A percentile compares a stretch with the other conserved stretches of the same genome.
phyloP scores from a whole-genome alignment of 129 eudicot species.

The Helichrysum umbraculigerum region DNA sequence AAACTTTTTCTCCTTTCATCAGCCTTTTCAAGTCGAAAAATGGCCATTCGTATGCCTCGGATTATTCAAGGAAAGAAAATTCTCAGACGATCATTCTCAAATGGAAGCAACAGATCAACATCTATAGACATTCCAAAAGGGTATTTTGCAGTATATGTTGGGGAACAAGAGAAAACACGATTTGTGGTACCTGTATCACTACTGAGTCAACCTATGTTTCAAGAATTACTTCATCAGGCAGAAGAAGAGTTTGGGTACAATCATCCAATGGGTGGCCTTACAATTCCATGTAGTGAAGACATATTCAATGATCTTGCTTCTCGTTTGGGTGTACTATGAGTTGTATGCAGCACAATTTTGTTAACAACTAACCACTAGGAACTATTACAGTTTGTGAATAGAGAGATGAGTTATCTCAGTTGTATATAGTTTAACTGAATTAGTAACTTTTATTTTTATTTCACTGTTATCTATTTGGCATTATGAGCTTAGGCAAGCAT shows the following conservation, averaged over 20 bases:
- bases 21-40: neutral
- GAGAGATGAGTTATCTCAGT: too few relatives aligned
- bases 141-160: conserved; percentile 32
- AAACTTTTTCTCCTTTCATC: neutral
- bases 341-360: neutral
- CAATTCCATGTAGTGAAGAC: neutral
- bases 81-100: neutral
- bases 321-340: neutral
- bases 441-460: too few relatives aligned
- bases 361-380: neutral
- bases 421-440: too few relatives aligned
- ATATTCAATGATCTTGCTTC: neutral
- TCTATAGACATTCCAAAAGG: neutral
- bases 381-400: neutral
- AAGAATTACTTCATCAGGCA: neutral
- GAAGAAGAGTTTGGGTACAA: neutral
- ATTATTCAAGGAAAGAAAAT: neutral
- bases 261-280: neutral
- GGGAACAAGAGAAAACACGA: conserved; percentile 40
- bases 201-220: neutral
- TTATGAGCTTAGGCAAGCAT: too few relatives aligned
- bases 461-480: too few relatives aligned
- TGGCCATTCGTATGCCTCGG: neutral
- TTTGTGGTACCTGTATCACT: conserved; percentile 42
- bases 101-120: neutral